phyloP scores from a whole-genome alignment of 768 basidiomycete genomes.

The Suillus alpinus region DNA sequence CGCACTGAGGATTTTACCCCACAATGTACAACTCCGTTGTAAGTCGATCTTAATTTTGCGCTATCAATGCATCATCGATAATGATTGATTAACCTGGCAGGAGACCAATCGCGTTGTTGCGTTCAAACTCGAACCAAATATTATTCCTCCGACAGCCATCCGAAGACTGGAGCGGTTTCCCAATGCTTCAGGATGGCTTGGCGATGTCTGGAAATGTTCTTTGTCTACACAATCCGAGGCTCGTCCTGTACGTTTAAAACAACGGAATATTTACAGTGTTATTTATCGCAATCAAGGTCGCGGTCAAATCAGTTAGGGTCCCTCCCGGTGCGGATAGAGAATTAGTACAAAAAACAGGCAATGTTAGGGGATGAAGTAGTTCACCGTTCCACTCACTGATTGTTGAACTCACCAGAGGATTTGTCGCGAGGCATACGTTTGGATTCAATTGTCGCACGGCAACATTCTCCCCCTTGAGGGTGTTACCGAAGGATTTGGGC shows the following conservation, averaged over 20 bases:
- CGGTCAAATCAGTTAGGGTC: conserved; percentile 5
- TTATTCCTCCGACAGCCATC: background rate
- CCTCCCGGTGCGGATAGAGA: background rate
- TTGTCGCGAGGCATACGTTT: conserved; percentile 27
- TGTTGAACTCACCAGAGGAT: conserved; percentile 20
- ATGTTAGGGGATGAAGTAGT: background rate
- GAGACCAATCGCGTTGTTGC: background rate
- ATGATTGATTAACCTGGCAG: background rate
- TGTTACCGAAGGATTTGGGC: conserved; percentile 10
- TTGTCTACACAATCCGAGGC: background rate
- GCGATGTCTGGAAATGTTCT: conserved; percentile 10
- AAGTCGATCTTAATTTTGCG: too few species aligned
- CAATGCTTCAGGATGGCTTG: background rate
- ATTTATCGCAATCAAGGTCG: background rate
- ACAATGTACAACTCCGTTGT: too few species aligned
- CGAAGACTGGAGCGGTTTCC: background rate
- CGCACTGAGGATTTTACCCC: too few species aligned
- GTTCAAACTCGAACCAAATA: background rate
- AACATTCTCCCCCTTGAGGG: conserved; percentile 32
- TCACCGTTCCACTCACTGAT: background rate
- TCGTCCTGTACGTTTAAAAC: background rate
- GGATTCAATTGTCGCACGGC: conserved; percentile 25
- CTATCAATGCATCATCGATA: background rate
- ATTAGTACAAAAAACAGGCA: background rate
- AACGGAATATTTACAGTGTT: too few species aligned